Percentiles rank a stretch among this genome's conserved stretches.
phyloP scores from a whole-genome alignment of 805 yeast genomes.

The Jamesozyma lodderae region DNA sequence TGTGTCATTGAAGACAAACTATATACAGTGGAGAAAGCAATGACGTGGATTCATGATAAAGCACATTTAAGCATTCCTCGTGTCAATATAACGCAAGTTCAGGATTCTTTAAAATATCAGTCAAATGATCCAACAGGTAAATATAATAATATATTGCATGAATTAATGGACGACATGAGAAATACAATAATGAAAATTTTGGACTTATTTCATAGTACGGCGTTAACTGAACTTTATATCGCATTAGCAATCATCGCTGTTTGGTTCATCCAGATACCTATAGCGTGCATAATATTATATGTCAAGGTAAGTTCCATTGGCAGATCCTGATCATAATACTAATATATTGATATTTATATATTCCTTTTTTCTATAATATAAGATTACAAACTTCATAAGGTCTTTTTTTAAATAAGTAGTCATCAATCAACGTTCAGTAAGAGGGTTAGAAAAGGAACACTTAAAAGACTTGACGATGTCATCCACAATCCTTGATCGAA shows the following conservation, averaged over 20 bases:
- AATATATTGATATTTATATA: no score
- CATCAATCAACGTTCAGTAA: no score
- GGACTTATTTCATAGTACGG: slow-evolving; percentile 21
- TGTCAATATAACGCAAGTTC: slow-evolving; percentile 31
- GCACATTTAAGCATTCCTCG: slow-evolving; percentile 52
- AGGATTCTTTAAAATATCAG: slow-evolving; percentile 10
- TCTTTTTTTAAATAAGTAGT: no score
- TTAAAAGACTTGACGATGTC: no score
- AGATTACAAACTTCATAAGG: no score
- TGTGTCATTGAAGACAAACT: slow-evolving; percentile 77
- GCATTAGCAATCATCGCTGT: slow-evolving; percentile 36
- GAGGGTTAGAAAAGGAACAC: no score
- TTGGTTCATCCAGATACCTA: slow-evolving; percentile 41
- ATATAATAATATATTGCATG: slow-evolving; percentile 5
- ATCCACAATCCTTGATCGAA: no score
- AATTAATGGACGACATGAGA: slow-evolving; percentile 13
- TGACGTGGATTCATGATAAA: slow-evolving; percentile 68
- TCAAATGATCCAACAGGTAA: slow-evolving; percentile 1
- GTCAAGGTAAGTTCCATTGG: background rate
- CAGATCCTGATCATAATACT: no score
- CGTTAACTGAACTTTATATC: slow-evolving; percentile 40
- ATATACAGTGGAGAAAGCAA: slow-evolving; percentile 53
- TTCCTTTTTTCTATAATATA: no score
- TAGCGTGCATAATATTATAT: slow-evolving; percentile 26
- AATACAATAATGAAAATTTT: slow-evolving; percentile 25